Conservation (phyloP, 129 eudicot genomes). For the Flaveria ramosissima region DNA sequence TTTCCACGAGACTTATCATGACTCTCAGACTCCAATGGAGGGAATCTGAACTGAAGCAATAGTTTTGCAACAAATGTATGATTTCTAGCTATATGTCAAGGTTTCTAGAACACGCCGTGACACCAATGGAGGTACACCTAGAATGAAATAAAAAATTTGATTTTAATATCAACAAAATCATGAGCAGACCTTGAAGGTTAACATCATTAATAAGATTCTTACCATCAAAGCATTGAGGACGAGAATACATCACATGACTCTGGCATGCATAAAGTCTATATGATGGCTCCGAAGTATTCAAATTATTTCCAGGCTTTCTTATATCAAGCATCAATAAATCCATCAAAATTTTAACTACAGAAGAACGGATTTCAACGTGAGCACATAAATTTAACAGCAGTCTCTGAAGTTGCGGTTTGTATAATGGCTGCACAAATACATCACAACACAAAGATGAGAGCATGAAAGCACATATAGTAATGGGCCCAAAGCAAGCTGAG, state of each 20-base stretch:
- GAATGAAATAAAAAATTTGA: background rate
- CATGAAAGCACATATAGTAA: background rate
- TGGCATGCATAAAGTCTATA: slow-evolving; percentile 87
- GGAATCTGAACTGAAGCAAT: slow-evolving; percentile 64
- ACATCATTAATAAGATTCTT: slow-evolving; percentile 23
- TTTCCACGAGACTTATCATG: slow-evolving; percentile 58
- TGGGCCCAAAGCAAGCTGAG: background rate
- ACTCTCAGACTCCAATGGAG: slow-evolving; percentile 36
- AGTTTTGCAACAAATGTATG: slow-evolving; percentile 88
- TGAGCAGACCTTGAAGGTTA: background rate
- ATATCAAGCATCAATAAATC: slow-evolving; percentile 80
- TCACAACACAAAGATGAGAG: slow-evolving; percentile 17
- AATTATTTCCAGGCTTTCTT: slow-evolving; percentile 48
- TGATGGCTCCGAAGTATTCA: slow-evolving; percentile 64
- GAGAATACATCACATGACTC: slow-evolving; percentile 90
- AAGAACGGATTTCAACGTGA: slow-evolving; percentile 71
- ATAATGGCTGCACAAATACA: slow-evolving; percentile 68
- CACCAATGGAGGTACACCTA: slow-evolving; percentile 99
- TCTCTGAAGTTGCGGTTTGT: slow-evolving; percentile 84
- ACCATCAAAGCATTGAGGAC: slow-evolving; percentile 94
- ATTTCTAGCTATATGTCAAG: slow-evolving; percentile 76
- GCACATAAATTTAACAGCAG: slow-evolving; percentile 92
- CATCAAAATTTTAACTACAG: slow-evolving; percentile 77
- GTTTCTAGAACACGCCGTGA: slow-evolving; percentile 94
- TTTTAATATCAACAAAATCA: background rate